Conservation (phyloP, 1,139 yeast species). For the Candida buenavistaensis region DNA sequence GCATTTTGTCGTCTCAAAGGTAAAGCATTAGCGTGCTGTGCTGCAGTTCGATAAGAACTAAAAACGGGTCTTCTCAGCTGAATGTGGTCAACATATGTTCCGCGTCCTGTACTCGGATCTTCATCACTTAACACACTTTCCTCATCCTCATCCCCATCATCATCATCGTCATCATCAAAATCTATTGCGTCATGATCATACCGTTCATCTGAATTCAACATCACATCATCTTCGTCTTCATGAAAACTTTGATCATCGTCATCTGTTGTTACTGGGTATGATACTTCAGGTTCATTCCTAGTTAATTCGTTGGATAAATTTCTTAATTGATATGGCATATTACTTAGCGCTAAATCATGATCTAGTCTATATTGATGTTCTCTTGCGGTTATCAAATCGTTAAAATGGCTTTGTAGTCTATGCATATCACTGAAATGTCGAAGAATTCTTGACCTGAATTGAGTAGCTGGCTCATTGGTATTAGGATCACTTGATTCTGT, state of each 20-base stretch:
- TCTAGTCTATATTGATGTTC: constrained; percentile 6
- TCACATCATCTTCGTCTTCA: constrained; percentile 11
- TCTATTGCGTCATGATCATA: constrained; percentile 4
- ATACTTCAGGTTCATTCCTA: constrained; percentile 10
- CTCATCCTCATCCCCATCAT: too few species aligned
- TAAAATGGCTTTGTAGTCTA: constrained; percentile 13
- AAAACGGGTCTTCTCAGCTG: too few species aligned
- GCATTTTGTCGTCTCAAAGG: constrained; percentile 24
- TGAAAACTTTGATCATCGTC: constrained; percentile 16
- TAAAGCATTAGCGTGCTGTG: constrained; percentile 8
- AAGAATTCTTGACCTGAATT: constrained; percentile 13
- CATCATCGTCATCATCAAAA: constrained; percentile 6
- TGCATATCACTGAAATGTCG: constrained; percentile 14
- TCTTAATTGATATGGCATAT: constrained; percentile 15
- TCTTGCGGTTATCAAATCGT: constrained; percentile 9
- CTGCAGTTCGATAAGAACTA: constrained; percentile 3
- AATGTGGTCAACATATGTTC: too few species aligned
- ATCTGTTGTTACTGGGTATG: constrained; percentile 12
- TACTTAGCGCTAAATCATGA: constrained; percentile 8
- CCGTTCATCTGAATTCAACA: constrained; percentile 8
- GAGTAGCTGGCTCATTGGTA: constrained; percentile 8
- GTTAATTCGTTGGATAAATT: constrained; percentile 14
- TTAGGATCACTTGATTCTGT: constrained; percentile 2
- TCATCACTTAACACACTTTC: constrained; percentile 10
- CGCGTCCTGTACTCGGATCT: too few species aligned